Percentiles rank a stretch among this genome's conserved stretches.
Conservation (phyloP, 208 protist species). For the Wallacemonas collosoma region DNA sequence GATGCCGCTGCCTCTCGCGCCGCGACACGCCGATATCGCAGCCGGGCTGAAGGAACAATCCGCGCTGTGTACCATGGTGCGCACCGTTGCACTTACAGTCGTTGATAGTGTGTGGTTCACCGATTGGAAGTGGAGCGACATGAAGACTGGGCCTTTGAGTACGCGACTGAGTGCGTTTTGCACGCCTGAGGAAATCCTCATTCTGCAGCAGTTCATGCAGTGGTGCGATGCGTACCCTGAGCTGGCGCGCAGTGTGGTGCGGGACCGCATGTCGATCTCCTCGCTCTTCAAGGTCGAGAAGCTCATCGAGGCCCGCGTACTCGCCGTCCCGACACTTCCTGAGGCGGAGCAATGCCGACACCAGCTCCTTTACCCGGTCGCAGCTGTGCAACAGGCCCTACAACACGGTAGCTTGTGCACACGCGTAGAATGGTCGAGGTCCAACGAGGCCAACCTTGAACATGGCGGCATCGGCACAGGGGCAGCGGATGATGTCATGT, state of each 20-base stretch:
- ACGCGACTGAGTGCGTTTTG: neutral
- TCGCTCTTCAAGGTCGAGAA: conserved; percentile 39
- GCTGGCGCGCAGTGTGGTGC: conserved; percentile 5
- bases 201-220: conserved; percentile 9
- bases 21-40: conserved; percentile 8
- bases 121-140: conserved; percentile 12
- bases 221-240: conserved; percentile 5
- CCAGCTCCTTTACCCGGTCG: neutral
- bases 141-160: neutral
- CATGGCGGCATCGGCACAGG: too few species aligned
- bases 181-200: conserved; percentile 1
- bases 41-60: conserved; percentile 10
- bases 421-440: neutral
- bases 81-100: neutral
- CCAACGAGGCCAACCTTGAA: neutral
- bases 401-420: neutral
- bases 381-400: neutral
- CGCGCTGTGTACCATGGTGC: conserved; percentile 2
- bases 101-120: neutral
- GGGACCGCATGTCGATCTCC: conserved; percentile 8
- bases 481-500: too few species aligned
- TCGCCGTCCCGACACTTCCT: neutral
- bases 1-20: conserved; percentile 6
- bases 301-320: conserved; percentile 27
- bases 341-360: neutral